Evolutionary conservation across 768 basidiomycete genomes (phyloP), one percentile per base, ranked within the genome.

Genomic region (Fibroporia radiculosa): DNA sequence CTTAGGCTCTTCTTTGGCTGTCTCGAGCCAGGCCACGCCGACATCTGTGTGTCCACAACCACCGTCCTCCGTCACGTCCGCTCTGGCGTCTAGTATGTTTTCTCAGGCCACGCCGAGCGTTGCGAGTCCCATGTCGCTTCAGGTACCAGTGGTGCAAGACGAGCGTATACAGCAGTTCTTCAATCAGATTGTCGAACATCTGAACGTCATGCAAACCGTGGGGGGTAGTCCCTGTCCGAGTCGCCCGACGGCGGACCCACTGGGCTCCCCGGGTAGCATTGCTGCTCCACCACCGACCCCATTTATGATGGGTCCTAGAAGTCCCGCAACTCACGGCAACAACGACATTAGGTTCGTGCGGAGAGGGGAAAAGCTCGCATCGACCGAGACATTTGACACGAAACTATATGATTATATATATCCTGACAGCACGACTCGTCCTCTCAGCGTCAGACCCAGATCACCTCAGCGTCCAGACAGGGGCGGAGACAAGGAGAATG

Each of bases 151-250:
- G 45, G 66, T 84, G 23, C 73, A 83, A 53, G 83, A 92, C 55
- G 77, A 77, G 42, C 80, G 76, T 35, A 78, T 95, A 55, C 87
- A 91, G 52, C 66, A 77, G 36, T 93, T 93, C 67, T 88, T 93
- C 63, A 73, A 84, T 44, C 87, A 93, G 61, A 81, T 93, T 36
- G 84, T 81, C 6, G 77, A 84, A 37, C 86, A 88, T 58, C 74
- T 93, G 45, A 80, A 82, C 54, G 73, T 74, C 34, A 78, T 91
- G 67, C 80, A 85, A 56, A 68, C 72, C 2, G 42, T 18, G 19
- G 34, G 40, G 18, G 23, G 40, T 13, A 8, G 51, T 4, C 28
- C 33, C 2, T 42, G 37, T 14, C 19, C 24, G 16, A 43, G 39
- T 3, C 41, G 34, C 12, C 45, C 23, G 14, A 33, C 12, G 28